Conservation (phyloP, 1,284 basidiomycete genomes). For the Apiotrichum domesticum region DNA sequence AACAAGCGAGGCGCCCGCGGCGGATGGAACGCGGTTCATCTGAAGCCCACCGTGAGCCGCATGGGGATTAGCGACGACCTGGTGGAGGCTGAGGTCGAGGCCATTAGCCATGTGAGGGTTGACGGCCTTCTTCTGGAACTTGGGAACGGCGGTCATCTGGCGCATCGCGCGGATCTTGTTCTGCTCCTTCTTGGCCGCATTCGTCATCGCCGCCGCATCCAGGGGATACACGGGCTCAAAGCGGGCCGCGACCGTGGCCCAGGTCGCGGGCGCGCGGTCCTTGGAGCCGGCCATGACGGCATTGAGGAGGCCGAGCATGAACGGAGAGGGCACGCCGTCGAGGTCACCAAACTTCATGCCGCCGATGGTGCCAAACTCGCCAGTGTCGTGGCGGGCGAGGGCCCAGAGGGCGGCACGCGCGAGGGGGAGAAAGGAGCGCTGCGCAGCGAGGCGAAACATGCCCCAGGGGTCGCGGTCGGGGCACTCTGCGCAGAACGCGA, state of each 20-base stretch:
- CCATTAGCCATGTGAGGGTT: too few species aligned
- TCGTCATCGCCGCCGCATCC: neutral
- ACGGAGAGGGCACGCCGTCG: constrained; percentile 6
- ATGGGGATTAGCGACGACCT: too few species aligned
- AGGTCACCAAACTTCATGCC: neutral
- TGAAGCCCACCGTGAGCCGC: too few species aligned
- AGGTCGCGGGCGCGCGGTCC: neutral
- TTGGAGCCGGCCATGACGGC: neutral
- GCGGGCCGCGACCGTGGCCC: neutral
- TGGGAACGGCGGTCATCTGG: neutral
- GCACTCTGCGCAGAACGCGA: constrained; percentile 4
- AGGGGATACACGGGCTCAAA: neutral
- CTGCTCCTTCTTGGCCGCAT: neutral
- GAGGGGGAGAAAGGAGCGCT: constrained; percentile 6
- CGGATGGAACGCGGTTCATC: too few species aligned
- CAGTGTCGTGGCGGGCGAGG: neutral
- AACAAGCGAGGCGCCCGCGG: too few species aligned
- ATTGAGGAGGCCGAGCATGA: constrained; percentile 11
- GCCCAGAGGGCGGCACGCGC: constrained; percentile 4
- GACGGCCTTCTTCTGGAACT: too few species aligned
- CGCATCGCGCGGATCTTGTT: neutral
- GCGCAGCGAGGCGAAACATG: constrained; percentile 3
- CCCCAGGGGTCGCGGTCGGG: constrained; percentile 12
- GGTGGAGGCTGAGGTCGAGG: too few species aligned
- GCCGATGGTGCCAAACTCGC: neutral